Evolutionary conservation across 2,329 filamentous ascomycete species (phyloP).

Genomic region (Hymenoscyphus linearis): DNA sequence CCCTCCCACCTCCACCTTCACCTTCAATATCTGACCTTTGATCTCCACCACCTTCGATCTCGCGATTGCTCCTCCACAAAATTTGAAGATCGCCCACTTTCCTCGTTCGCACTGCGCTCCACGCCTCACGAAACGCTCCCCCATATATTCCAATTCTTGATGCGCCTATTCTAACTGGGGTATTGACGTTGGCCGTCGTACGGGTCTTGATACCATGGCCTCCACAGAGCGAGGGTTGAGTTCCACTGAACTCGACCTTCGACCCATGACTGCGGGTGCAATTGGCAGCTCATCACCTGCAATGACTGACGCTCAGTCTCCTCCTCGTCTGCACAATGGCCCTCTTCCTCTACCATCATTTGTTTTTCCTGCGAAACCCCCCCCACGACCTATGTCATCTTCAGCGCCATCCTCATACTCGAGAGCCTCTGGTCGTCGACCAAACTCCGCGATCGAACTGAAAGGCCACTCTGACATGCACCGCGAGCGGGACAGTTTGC

Average conservation of each 20-base stretch:
- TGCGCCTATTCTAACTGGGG: constrained; percentile 11
- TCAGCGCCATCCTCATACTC: constrained; percentile 45
- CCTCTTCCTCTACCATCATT: constrained; percentile 60
- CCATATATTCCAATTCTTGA: constrained; percentile 11
- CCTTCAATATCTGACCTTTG: background rate
- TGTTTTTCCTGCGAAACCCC: constrained; percentile 48
- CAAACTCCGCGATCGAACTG: constrained; percentile 39
- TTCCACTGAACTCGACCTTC: constrained; percentile 6
- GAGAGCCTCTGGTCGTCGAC: constrained; percentile 45
- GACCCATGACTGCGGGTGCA: constrained; percentile 6
- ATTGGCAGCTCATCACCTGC: constrained; percentile 4
- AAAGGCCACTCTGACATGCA: constrained; percentile 7
- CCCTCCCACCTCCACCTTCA: background rate
- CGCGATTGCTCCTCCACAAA: background rate
- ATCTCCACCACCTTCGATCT: background rate
- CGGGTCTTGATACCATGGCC: constrained; percentile 19
- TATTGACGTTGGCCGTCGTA: constrained; percentile 15
- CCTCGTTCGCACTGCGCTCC: background rate
- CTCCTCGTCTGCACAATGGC: constrained; percentile 14
- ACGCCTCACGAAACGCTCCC: background rate
- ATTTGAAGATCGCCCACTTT: background rate
- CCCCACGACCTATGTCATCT: constrained; percentile 39
- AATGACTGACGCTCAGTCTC: constrained; percentile 6
- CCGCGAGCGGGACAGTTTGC: constrained; percentile 4
- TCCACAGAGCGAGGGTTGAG: constrained; percentile 13